phyloP scores from a whole-genome alignment of 306 rosid genomes.

The Pachyrhizus erosus region DNA sequence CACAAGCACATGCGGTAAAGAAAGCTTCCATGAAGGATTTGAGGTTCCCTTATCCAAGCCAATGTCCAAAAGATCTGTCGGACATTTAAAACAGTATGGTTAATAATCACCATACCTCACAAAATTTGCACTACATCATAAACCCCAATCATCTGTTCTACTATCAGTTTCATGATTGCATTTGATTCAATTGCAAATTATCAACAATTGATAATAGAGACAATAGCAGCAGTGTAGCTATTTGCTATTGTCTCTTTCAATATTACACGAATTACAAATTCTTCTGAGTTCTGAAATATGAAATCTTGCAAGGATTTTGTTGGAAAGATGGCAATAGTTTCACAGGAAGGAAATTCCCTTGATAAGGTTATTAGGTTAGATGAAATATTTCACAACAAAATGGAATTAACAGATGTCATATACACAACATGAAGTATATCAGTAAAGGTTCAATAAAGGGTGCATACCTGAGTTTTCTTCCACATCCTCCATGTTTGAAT shows the following conservation, averaged over 20 bases:
- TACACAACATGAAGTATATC: conserved; percentile 20
- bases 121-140: conserved; percentile 9
- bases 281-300: neutral
- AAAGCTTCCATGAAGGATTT: conserved; percentile 86
- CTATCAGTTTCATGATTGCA: conserved; percentile 31
- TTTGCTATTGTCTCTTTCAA: conserved; percentile 4
- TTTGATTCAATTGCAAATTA: conserved; percentile 29
- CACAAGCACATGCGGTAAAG: conserved; percentile 82
- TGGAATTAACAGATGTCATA: conserved; percentile 2
- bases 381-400: conserved; percentile 27
- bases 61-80: conserved; percentile 63
- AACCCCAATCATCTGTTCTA: conserved; percentile 21
- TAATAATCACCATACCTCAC: conserved; percentile 34
- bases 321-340: conserved; percentile 17
- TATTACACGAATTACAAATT: conserved; percentile 18
- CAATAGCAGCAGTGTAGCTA: conserved; percentile 14
- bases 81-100: conserved; percentile 41
- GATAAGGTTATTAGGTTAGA: conserved; percentile 8
- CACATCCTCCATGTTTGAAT: conserved; percentile 53
- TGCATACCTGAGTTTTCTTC: conserved; percentile 77
- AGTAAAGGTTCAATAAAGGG: conserved; percentile 22
- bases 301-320: conserved; percentile 17
- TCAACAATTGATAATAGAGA: neutral
- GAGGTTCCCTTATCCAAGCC: conserved; percentile 58
- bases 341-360: neutral